Percentiles rank a stretch among this genome's conserved stretches.
These are phyloP conservation scores for Leptodontidium sp. DNA, from an alignment of 2,329 filamentous ascomycete genomes.

Conservation along the genomic window DNA sequence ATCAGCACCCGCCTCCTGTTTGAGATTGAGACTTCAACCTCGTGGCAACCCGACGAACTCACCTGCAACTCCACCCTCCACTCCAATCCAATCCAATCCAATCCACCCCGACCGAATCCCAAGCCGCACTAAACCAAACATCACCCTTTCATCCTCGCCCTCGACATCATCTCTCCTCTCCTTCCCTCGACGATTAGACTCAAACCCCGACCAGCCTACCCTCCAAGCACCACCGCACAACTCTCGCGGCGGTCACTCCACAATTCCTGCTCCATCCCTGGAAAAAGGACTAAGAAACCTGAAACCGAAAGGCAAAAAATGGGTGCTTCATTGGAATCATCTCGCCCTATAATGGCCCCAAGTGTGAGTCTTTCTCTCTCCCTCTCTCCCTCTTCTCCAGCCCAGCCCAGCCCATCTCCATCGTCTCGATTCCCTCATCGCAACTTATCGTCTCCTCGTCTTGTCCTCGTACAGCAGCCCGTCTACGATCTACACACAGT, in stretches of 20 bases:
- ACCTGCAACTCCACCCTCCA: too few species aligned
- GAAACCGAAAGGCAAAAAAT: constrained; percentile 44
- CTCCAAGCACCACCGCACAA: not conserved
- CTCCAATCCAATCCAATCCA: not conserved
- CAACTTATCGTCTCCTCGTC: constrained; percentile 4
- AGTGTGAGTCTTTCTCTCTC: constrained; percentile 52
- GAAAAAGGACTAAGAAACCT: constrained; percentile 20
- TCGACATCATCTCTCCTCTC: constrained; percentile 15
- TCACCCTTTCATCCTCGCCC: constrained; percentile 1
- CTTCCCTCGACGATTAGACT: constrained; percentile 1
- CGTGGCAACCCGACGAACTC: constrained; percentile 28
- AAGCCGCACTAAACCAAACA: constrained; percentile 11
- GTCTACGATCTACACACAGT: not conserved
- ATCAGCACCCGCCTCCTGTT: constrained; percentile 30
- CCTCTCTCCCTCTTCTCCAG: not conserved
- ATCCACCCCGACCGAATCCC: constrained; percentile 10
- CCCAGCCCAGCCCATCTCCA: not conserved
- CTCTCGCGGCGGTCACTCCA: constrained; percentile 6
- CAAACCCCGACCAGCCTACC: not conserved
- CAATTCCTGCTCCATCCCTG: constrained; percentile 16
- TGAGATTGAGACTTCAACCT: constrained; percentile 31
- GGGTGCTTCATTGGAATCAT: constrained; percentile 58
- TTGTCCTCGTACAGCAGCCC: constrained; percentile 12
- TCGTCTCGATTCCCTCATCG: constrained; percentile 20
- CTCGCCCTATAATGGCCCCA: constrained; percentile 62